Evolutionary conservation across 768 basidiomycete genomes (phyloP), one percentile per base, ranked within the genome.

Genomic region (Boletus eberwhitei): DNA sequence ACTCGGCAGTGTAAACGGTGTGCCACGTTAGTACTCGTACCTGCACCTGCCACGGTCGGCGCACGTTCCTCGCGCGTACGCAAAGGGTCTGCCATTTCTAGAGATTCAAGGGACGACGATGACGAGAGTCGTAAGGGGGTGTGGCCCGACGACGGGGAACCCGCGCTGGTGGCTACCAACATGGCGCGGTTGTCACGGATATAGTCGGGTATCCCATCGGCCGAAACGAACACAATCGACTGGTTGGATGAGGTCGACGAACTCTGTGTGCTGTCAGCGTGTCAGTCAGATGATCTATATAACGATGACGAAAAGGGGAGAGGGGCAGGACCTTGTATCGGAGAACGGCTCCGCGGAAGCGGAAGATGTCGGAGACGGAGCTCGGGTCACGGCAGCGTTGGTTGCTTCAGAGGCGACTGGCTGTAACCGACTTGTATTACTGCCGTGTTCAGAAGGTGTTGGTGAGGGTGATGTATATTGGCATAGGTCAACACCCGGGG

Each of bases 1-100:
- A 75, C 65, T 26, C 84, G 75, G 52, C 81, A 85, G 44, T 83
- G 77, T 46, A 82, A 61, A 6, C 64, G 61, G 40, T 62, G 52
- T 29, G 43, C 40, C 55, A 19, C 34, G 2, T 19, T 39, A 34
- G 31, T 36, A 3, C 32, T 46, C 9, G 19, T 3, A 47, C 35
- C 48, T 11, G 35, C 46, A 8, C 40, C 32, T 4, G 42, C 11
- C 6, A 12, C 17, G 26, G 34, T 19, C 24, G 26, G 8, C 36
- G 9, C 8, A 13, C 46, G 48, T 37, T 37, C 32, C 24, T 39
- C 48, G 22, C 8, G 50, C 13, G 8, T 26, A 13, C 9, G 34
- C 12, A n/a, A 3, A 13, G 29, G 29, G 6, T 8, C 37, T 2
- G n/a, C 6, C 34, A 52, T 32, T 8, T 49, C 61, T 14, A 62